Evolutionary conservation across 257 asterid species (phyloP).

Genomic region (Solanum appendiculatum): DNA sequence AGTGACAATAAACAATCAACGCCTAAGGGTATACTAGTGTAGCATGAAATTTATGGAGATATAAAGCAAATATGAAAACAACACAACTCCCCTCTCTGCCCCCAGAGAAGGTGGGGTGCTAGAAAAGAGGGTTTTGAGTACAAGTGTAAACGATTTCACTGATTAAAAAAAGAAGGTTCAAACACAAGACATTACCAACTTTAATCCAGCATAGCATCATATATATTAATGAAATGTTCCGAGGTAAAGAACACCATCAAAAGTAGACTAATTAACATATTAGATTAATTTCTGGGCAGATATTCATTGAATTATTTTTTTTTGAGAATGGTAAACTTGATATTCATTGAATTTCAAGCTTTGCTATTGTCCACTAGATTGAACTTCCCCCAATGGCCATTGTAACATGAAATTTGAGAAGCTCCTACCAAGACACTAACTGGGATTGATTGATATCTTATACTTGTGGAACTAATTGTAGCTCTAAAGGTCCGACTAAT

Average conservation of each 20-base stretch:
- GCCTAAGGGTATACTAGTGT: not conserved
- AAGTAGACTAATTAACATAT: not conserved
- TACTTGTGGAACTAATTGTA: not conserved
- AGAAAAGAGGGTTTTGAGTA: not conserved
- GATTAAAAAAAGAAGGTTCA: not conserved
- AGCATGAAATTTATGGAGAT: not conserved
- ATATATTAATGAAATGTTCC: not conserved
- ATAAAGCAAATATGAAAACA: not conserved
- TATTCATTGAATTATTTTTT: not conserved
- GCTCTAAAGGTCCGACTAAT: not conserved
- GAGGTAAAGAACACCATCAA: not conserved
- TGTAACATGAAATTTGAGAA: not conserved
- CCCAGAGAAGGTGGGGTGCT: not conserved
- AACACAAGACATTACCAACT: too few relatives aligned
- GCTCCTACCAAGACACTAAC: not conserved
- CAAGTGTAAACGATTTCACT: not conserved
- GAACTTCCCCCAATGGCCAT: not conserved
- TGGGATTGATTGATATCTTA: not conserved
- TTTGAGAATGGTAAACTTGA: not conserved
- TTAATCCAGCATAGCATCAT: not conserved
- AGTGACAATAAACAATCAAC: not conserved
- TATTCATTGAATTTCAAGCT: not conserved
- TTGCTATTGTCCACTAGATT: not conserved
- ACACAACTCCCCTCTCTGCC: not conserved
- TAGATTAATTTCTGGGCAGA: not conserved